Conservation (phyloP, 2,329 filamentous ascomycete species). For the Immersiporthe knoxdaviesiana region DNA sequence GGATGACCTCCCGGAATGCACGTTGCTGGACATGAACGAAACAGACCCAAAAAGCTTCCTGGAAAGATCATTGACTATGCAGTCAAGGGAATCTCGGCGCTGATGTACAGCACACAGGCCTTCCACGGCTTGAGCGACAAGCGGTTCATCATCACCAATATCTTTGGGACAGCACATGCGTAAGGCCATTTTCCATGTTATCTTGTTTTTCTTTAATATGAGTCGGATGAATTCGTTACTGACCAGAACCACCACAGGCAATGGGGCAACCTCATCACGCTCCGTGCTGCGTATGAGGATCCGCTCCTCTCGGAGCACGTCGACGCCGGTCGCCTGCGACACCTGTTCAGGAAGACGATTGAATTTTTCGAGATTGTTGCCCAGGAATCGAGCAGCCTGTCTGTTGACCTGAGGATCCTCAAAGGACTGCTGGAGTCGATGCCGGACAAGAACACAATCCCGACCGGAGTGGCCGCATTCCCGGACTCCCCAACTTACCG, state of each 20-base stretch:
- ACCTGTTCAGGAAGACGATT: slow-evolving; percentile 74
- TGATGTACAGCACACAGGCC: slow-evolving; percentile 82
- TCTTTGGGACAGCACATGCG: slow-evolving; percentile 95
- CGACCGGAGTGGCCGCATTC: neutral
- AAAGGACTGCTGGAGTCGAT: slow-evolving; percentile 55
- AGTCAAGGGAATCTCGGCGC: slow-evolving; percentile 67
- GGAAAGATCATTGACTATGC: slow-evolving; percentile 59
- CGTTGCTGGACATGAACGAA: slow-evolving; percentile 37
- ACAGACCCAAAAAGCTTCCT: slow-evolving; percentile 46
- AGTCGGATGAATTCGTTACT: slow-evolving; percentile 16
- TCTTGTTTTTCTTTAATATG: too few relatives aligned
- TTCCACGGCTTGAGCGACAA: slow-evolving; percentile 69
- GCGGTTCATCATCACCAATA: slow-evolving; percentile 87
- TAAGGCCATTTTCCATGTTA: too few relatives aligned
- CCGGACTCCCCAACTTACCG: slow-evolving; percentile 12
- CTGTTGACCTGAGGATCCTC: slow-evolving; percentile 75
- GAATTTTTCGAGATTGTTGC: slow-evolving; percentile 71
- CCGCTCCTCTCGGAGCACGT: slow-evolving; percentile 64
- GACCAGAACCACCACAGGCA: slow-evolving; percentile 59
- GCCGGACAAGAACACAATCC: slow-evolving; percentile 29
- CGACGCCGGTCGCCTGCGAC: slow-evolving; percentile 52
- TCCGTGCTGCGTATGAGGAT: slow-evolving; percentile 79
- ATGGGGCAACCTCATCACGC: slow-evolving; percentile 94
- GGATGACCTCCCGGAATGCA: neutral
- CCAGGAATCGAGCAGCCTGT: slow-evolving; percentile 74